Percentiles rank a stretch among this genome's conserved stretches.
These are phyloP conservation scores for Sechiopsis laciniata DNA, from an alignment of 306 rosid species.

Conservation along the genomic window DNA sequence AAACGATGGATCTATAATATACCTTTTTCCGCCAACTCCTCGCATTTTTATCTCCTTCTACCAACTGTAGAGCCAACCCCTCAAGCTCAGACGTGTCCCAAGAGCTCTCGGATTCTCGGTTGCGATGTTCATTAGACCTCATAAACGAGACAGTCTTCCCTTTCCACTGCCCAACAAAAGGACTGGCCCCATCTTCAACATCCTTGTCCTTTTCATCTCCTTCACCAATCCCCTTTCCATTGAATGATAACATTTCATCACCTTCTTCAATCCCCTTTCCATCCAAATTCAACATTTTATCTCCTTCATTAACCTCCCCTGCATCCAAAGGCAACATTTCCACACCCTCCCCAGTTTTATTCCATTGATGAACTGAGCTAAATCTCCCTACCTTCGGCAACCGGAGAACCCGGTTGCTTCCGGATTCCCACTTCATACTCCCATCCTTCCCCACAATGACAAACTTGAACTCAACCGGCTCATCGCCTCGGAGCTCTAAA, in stretches of 20 bases:
- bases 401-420: constrained; percentile 53
- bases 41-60: constrained; percentile 69
- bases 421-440: constrained; percentile 63
- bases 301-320: not conserved
- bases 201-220: constrained; percentile 15
- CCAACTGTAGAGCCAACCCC: constrained; percentile 68
- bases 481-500: constrained; percentile 40
- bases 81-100: constrained; percentile 74
- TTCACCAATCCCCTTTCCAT: not conserved
- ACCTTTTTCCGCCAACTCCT: constrained; percentile 98
- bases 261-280: not conserved
- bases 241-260: not conserved
- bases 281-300: not conserved
- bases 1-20: constrained; percentile 14
- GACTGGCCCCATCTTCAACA: constrained; percentile 40
- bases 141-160: constrained; percentile 65
- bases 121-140: constrained; percentile 57
- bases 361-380: constrained; percentile 58
- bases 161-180: constrained; percentile 93
- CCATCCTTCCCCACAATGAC: constrained; percentile 34
- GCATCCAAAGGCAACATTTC: constrained; percentile 38
- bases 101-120: constrained; percentile 42
- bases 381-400: constrained; percentile 52
- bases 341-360: constrained; percentile 38
- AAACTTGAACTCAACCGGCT: constrained; percentile 58